Percentiles rank a stretch among this genome's conserved stretches.
phyloP scores from a whole-genome alignment of 805 yeast species.

The Candida silvatica region DNA sequence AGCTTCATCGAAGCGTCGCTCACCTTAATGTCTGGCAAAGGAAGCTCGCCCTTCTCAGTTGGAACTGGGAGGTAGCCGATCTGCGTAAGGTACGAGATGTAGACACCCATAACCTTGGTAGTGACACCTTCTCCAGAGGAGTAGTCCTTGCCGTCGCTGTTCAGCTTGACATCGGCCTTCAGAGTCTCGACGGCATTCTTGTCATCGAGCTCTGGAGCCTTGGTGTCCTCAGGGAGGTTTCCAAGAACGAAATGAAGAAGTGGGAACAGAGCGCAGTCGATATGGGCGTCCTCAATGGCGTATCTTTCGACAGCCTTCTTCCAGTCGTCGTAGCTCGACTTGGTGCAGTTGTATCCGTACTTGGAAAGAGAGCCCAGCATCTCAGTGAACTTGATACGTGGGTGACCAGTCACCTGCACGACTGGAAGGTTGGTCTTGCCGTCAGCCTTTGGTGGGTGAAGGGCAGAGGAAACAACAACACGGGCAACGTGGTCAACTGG shows the following conservation, averaged over 20 bases:
- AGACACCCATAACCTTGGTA: conserved; percentile 55
- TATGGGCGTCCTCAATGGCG: conserved; percentile 60
- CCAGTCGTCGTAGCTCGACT: conserved; percentile 73
- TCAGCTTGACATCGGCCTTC: conserved; percentile 46
- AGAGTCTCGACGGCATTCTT: conserved; percentile 68
- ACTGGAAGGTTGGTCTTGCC: conserved; percentile 46
- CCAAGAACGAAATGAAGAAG: conserved; percentile 90
- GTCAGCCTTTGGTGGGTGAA: conserved; percentile 53
- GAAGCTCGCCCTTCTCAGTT: conserved; percentile 27
- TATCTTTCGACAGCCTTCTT: conserved; percentile 62
- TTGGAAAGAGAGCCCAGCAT: conserved; percentile 55
- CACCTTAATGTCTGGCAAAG: conserved; percentile 51
- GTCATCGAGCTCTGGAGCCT: conserved; percentile 95
- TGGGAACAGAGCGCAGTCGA: conserved; percentile 84
- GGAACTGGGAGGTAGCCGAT: conserved; percentile 77
- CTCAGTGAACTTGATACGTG: conserved; percentile 74
- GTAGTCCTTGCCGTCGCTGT: conserved; percentile 43
- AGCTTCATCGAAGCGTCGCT: conserved; percentile 48
- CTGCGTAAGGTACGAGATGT: conserved; percentile 70
- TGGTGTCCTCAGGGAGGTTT: conserved; percentile 81
- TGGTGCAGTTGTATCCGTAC: conserved; percentile 66
- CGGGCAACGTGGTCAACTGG: conserved; percentile 98
- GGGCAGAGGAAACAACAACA: conserved; percentile 73
- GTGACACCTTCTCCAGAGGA: conserved; percentile 74
- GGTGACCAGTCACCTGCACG: conserved; percentile 96